A percentile compares a stretch with the other conserved stretches of the same genome.
Conservation (phyloP, 208 protist genomes). For the Acanthamoeba castellanii region DNA sequence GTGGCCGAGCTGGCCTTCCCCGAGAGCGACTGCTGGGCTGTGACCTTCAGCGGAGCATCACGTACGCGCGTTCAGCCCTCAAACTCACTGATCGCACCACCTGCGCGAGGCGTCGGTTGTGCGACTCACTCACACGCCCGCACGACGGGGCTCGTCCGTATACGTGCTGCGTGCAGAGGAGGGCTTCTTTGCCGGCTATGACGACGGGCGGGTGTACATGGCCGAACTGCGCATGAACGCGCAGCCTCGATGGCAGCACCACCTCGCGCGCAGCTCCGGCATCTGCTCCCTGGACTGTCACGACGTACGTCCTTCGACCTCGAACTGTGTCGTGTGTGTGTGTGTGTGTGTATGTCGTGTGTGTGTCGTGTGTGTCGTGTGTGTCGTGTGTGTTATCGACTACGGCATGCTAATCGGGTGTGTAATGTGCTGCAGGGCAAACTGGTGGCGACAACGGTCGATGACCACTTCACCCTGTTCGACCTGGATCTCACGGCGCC, state of each 20-base stretch:
- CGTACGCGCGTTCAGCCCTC: not conserved
- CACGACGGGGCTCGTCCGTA: not conserved
- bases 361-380: not conserved
- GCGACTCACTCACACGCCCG: not conserved
- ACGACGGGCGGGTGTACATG: slow-evolving; percentile 27
- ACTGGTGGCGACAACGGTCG: slow-evolving; percentile 32
- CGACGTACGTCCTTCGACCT: not conserved
- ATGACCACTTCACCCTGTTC: slow-evolving; percentile 32
- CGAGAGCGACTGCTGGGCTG: slow-evolving; percentile 29
- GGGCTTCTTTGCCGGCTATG: slow-evolving; percentile 37
- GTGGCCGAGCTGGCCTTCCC: slow-evolving; percentile 3
- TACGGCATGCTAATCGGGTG: not conserved
- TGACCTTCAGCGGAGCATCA: not conserved
- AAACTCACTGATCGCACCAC: not conserved
- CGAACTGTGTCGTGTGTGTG: not conserved
- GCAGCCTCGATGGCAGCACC: slow-evolving; percentile 23
- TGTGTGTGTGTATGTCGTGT: no score
- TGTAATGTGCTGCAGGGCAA: not conserved
- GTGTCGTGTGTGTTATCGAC: not conserved
- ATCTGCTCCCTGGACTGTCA: slow-evolving; percentile 12
- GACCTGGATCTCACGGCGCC: not conserved
- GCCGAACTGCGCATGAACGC: not conserved
- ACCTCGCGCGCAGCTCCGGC: slow-evolving; percentile 42
- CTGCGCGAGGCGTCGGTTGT: not conserved
- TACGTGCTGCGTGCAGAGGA: not conserved